These are phyloP conservation scores for Brassica napus DNA, from an alignment of 345 rosid species.

Conservation along the genomic window DNA sequence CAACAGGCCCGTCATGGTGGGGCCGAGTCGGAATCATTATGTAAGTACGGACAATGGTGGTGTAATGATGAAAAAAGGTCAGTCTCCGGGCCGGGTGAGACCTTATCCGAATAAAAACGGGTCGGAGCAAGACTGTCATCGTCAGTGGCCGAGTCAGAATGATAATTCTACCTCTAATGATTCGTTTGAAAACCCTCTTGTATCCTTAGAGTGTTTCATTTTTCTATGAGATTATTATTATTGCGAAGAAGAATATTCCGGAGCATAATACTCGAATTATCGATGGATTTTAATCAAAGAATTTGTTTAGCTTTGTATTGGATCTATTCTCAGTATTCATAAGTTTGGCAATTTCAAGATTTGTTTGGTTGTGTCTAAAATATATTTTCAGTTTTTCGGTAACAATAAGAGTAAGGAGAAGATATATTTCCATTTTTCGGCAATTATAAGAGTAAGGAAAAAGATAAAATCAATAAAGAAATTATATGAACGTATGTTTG, in stretches of 20 bases:
- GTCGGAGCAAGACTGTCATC: slow-evolving; percentile 24
- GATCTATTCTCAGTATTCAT: neutral
- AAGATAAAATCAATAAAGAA: neutral
- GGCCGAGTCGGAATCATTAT: neutral
- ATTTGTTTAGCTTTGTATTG: neutral
- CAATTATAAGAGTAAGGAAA: neutral
- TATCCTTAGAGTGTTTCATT: slow-evolving; percentile 85
- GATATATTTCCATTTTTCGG: neutral
- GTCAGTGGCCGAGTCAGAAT: slow-evolving; percentile 6
- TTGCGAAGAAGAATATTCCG: slow-evolving; percentile 10
- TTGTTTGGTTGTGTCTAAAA: slow-evolving; percentile 14
- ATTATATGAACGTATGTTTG: slow-evolving; percentile 4
- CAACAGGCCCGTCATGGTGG: slow-evolving; percentile 49
- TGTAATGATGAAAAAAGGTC: slow-evolving; percentile 49
- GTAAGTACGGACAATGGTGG: slow-evolving; percentile 38
- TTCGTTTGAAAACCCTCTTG: slow-evolving; percentile 80
- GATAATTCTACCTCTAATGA: slow-evolving; percentile 40
- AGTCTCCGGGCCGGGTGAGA: slow-evolving; percentile 67
- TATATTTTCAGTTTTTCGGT: neutral
- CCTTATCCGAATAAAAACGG: slow-evolving; percentile 35
- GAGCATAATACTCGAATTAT: slow-evolving; percentile 12
- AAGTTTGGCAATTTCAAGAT: neutral
- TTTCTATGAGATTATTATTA: slow-evolving; percentile 48
- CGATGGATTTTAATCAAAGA: neutral
- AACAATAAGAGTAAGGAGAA: neutral